Conservation (phyloP, 2,329 filamentous ascomycete species). For the Arthrobotrys megalospora region DNA sequence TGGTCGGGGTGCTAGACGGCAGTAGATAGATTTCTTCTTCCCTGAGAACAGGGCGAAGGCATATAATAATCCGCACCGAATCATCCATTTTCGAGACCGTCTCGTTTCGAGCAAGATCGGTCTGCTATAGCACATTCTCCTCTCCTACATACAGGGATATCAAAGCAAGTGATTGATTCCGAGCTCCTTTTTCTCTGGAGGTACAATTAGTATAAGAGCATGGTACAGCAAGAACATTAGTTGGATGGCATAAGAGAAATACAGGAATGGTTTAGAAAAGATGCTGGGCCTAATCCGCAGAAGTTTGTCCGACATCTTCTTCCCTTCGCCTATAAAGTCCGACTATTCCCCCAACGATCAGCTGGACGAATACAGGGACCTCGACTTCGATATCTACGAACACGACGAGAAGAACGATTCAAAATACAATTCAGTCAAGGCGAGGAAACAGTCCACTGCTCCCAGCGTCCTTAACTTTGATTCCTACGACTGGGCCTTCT, state of each 20-base stretch:
- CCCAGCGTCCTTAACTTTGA: slow-evolving; percentile 18
- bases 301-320: slow-evolving; percentile 57
- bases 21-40: slow-evolving; percentile 7
- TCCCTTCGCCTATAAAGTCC: slow-evolving; percentile 58
- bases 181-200: slow-evolving; percentile 23
- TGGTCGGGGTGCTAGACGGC: slow-evolving; percentile 23
- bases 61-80: slow-evolving; percentile 52
- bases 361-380: slow-evolving; percentile 45
- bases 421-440: slow-evolving; percentile 6
- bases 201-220: slow-evolving; percentile 29
- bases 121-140: slow-evolving; percentile 15
- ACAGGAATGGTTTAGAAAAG: slow-evolving; percentile 41
- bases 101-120: slow-evolving; percentile 24
- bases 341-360: slow-evolving; percentile 23
- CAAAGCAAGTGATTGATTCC: slow-evolving; percentile 25
- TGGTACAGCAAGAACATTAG: slow-evolving; percentile 23
- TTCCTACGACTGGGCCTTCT: slow-evolving; percentile 60
- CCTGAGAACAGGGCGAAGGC: slow-evolving; percentile 39
- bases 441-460: slow-evolving; percentile 20
- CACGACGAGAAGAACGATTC: slow-evolving; percentile 44
- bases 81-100: slow-evolving; percentile 16
- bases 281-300: slow-evolving; percentile 53
- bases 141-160: slow-evolving; percentile 26
- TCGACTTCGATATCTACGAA: slow-evolving; percentile 60
- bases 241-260: slow-evolving; percentile 4